Conservation (phyloP, 768 basidiomycete species). For the Psilocybe cyanescens region DNA sequence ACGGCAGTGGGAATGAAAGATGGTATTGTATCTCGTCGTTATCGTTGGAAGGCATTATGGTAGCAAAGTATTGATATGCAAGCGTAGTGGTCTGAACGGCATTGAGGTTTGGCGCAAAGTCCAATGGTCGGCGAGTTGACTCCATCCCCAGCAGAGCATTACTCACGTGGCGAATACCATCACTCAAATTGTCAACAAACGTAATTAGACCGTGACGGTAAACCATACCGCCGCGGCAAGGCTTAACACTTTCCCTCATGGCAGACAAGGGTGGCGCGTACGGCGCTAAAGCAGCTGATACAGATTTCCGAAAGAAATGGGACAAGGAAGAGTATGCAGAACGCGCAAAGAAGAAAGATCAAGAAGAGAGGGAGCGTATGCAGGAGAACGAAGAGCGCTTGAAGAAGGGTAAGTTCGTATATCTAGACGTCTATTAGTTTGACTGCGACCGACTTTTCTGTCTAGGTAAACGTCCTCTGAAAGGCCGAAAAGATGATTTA, state of each 20-base stretch:
- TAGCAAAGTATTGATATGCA: constrained; percentile 8
- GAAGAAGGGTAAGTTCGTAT: constrained; percentile 69
- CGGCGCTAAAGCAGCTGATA: constrained; percentile 56
- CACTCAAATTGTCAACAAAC: neutral
- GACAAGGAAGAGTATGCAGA: constrained; percentile 92
- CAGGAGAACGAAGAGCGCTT: constrained; percentile 82
- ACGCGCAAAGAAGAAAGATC: constrained; percentile 79
- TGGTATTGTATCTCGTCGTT: constrained; percentile 50
- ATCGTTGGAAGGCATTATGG: constrained; percentile 22
- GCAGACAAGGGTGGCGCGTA: constrained; percentile 45
- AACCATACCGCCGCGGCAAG: neutral
- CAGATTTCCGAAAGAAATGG: constrained; percentile 90
- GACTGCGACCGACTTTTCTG: neutral
- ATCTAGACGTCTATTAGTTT: neutral
- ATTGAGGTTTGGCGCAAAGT: constrained; percentile 14
- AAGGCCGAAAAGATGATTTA: constrained; percentile 74
- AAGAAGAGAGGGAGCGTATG: constrained; percentile 82
- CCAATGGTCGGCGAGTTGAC: neutral
- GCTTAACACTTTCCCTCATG: constrained; percentile 27
- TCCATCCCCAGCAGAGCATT: neutral
- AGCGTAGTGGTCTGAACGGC: constrained; percentile 8
- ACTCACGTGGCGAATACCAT: constrained; percentile 7
- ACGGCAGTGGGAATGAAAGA: constrained; percentile 83
- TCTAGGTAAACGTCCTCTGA: constrained; percentile 82
- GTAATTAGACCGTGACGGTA: neutral